Conservation (phyloP, 306 rosid species). For the Delonix regia region DNA sequence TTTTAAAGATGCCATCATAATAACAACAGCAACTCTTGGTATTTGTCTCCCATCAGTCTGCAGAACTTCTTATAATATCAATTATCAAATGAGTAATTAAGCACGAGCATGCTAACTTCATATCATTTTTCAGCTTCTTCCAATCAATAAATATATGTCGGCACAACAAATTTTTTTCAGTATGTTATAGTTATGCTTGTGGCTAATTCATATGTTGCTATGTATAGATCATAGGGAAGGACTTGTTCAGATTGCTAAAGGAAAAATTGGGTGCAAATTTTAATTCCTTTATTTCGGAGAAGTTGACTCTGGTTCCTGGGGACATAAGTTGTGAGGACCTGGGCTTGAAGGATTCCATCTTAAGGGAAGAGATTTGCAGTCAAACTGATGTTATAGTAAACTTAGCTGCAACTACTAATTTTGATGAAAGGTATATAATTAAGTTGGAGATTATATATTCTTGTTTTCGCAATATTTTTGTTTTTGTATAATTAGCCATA, state of each 20-base stretch:
- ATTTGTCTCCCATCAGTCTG: background rate
- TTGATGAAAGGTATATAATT: constrained; percentile 73
- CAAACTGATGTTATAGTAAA: constrained; percentile 67
- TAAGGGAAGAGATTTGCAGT: constrained; percentile 58
- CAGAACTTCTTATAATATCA: background rate
- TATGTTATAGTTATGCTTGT: constrained; percentile 3
- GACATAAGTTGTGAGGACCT: constrained; percentile 64
- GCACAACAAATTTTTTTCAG: background rate
- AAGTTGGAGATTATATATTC: background rate
- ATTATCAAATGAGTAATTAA: background rate
- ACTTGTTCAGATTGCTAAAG: constrained; percentile 66
- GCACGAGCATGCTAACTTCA: background rate
- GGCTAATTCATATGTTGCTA: background rate
- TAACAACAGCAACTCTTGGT: background rate
- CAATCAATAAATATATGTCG: background rate
- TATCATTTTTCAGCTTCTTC: constrained; percentile 19
- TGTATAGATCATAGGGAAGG: constrained; percentile 67
- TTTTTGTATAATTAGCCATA: background rate
- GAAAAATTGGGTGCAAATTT: constrained; percentile 62
- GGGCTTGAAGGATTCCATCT: constrained; percentile 62
- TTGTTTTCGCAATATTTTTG: background rate
- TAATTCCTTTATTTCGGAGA: constrained; percentile 48
- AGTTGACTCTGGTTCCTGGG: constrained; percentile 61
- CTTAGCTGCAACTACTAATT: constrained; percentile 83
- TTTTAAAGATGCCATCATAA: background rate